These are phyloP conservation scores for Colletotrichum sp. DNA, from an alignment of 2,329 filamentous ascomycete species.

Conservation along the genomic window DNA sequence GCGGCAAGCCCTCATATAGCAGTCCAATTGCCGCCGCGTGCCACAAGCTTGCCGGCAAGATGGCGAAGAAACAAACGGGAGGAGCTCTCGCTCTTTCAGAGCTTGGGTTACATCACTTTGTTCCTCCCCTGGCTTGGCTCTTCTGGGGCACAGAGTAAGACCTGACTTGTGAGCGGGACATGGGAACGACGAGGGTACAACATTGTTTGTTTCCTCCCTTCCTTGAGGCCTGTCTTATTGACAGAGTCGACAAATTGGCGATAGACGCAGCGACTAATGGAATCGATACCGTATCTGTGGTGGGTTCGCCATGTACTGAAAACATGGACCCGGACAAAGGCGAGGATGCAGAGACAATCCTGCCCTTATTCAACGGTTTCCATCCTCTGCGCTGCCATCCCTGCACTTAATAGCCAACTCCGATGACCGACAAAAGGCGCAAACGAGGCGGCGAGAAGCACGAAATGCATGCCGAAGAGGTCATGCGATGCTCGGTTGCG, in stretches of 20 bases:
- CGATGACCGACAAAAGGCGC: neutral
- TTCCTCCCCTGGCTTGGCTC: neutral
- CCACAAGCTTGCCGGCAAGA: neutral
- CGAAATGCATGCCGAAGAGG: neutral
- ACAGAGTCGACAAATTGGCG: neutral
- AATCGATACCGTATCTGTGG: neutral
- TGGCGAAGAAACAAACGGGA: neutral
- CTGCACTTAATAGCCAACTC: neutral
- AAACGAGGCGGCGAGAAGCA: neutral
- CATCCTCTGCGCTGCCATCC: neutral
- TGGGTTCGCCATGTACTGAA: neutral
- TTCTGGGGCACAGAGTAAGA: neutral
- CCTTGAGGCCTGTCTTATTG: neutral
- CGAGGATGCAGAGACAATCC: neutral
- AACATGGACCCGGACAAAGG: neutral
- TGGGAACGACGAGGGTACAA: neutral
- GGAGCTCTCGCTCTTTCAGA: neutral
- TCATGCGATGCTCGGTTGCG: neutral
- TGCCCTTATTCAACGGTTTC: neutral
- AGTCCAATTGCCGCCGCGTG: neutral
- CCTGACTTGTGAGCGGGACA: neutral
- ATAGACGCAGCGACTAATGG: neutral
- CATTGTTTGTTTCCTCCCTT: conserved; percentile 4
- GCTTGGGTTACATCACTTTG: neutral
- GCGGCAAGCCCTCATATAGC: neutral